Percentiles rank a stretch among this genome's conserved stretches.
Conservation (phyloP, 768 basidiomycete genomes). For the Collybia sordida region DNA sequence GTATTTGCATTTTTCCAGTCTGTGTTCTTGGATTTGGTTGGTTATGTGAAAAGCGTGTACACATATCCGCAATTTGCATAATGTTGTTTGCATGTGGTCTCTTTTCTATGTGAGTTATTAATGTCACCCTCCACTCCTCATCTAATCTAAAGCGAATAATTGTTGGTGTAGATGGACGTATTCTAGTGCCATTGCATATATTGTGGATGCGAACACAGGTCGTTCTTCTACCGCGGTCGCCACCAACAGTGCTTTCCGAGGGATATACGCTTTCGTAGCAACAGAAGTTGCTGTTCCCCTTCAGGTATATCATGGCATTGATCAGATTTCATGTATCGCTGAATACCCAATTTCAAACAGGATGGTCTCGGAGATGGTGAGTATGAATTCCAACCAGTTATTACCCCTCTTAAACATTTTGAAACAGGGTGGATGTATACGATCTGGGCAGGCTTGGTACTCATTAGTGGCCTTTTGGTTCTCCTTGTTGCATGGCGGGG, state of each 20-base stretch:
- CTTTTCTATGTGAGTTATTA: constrained; percentile 59
- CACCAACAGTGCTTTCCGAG: constrained; percentile 75
- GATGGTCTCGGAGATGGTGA: constrained; percentile 73
- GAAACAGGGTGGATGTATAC: constrained; percentile 63
- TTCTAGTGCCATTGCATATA: constrained; percentile 73
- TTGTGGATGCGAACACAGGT: constrained; percentile 85
- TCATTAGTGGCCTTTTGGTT: constrained; percentile 52
- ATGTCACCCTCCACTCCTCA: not conserved
- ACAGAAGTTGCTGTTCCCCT: constrained; percentile 76
- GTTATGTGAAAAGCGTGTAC: constrained; percentile 61
- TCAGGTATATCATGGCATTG: constrained; percentile 41
- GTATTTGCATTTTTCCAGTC: constrained; percentile 59
- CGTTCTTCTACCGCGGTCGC: constrained; percentile 77
- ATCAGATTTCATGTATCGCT: too few species aligned
- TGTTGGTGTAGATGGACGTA: constrained; percentile 47
- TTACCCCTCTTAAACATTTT: not conserved
- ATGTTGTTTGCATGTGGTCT: constrained; percentile 75
- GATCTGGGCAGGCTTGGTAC: constrained; percentile 51
- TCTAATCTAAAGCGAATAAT: not conserved
- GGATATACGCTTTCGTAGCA: constrained; percentile 63
- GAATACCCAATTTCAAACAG: constrained; percentile 23
- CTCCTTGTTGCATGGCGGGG: constrained; percentile 65
- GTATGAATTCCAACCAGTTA: constrained; percentile 3
- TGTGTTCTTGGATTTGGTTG: constrained; percentile 73
- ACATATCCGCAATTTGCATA: constrained; percentile 69